Percentiles rank a stretch among this genome's conserved stretches.
Evolutionary conservation across 192 early-diverging fungal genomes (phyloP).

Genomic region (Cladochytrium replicatum): DNA sequence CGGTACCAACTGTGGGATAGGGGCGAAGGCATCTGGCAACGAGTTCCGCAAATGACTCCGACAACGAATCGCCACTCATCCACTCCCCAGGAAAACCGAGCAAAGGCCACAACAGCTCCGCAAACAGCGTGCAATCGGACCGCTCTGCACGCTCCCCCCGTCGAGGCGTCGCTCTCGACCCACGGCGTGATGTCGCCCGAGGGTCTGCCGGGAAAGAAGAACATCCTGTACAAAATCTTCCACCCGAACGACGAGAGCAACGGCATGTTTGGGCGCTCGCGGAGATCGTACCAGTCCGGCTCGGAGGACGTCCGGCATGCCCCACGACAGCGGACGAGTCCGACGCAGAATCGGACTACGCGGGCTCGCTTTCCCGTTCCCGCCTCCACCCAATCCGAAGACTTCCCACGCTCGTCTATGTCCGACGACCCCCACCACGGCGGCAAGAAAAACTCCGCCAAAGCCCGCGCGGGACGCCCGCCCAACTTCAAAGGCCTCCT

Average conservation of each 20-base stretch:
- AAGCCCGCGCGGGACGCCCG: too few species aligned
- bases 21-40: neutral
- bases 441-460: conserved; percentile 1
- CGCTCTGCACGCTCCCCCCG: neutral
- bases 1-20: too few species aligned
- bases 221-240: conserved; percentile 34
- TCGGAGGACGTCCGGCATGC: conserved; percentile 20
- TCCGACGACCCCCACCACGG: conserved; percentile 7
- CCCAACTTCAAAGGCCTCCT: too few species aligned
- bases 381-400: conserved; percentile 4
- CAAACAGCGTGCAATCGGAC: too few species aligned
- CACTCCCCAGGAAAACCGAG: too few species aligned
- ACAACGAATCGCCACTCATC: neutral
- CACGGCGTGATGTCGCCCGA: neutral
- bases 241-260: conserved; percentile 14
- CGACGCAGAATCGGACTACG: conserved; percentile 11
- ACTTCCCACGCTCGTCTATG: conserved; percentile 7
- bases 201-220: neutral
- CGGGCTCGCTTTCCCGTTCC: conserved; percentile 6
- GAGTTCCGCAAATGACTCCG: neutral
- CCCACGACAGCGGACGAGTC: too few species aligned
- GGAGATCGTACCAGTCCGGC: conserved; percentile 20
- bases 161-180: too few species aligned
- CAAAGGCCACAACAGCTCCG: too few species aligned
- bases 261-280: conserved; percentile 22